phyloP scores from a whole-genome alignment of 257 asterid species.

The Ilex aquifolium region DNA sequence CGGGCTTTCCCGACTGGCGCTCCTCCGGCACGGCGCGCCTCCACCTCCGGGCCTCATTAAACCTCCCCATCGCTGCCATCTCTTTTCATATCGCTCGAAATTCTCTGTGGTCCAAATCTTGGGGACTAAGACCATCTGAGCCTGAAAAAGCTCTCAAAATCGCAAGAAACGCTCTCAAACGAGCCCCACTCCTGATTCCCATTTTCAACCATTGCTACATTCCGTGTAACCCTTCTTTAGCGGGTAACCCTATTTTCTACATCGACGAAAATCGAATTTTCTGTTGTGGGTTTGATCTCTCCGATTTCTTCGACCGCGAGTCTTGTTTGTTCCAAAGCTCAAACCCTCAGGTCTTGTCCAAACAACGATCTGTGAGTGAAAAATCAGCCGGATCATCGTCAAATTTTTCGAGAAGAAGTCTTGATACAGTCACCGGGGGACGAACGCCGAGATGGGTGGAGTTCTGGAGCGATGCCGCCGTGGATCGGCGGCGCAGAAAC shows the following conservation, averaged over 20 bases:
- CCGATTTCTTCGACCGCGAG: conserved; percentile 84
- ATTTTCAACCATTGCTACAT: conserved; percentile 82
- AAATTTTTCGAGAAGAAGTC: conserved; percentile 50
- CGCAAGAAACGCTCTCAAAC: conserved; percentile 70
- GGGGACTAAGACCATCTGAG: conserved; percentile 74
- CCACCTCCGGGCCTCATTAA: conserved; percentile 77
- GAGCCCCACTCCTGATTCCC: conserved; percentile 84
- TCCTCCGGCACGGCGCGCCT: conserved; percentile 62
- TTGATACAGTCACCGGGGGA: conserved; percentile 44
- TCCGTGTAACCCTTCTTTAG: conserved; percentile 77
- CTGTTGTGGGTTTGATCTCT: conserved; percentile 83
- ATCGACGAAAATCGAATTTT: conserved; percentile 71
- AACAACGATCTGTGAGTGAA: conserved; percentile 37
- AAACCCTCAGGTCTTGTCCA: conserved; percentile 25
- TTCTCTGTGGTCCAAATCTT: conserved; percentile 77
- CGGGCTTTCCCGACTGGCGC: conserved; percentile 96
- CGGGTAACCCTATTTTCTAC: conserved; percentile 88
- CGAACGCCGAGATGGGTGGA: conserved; percentile 92
- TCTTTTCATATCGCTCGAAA: conserved; percentile 83
- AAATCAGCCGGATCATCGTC: conserved; percentile 41
- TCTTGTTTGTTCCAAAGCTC: conserved; percentile 40
- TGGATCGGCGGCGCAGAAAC: conserved; percentile 66
- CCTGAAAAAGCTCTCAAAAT: conserved; percentile 70
- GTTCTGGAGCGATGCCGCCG: conserved; percentile 98
- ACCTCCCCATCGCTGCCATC: conserved; percentile 74